Evolutionary conservation across 495 filamentous ascomycete species (phyloP), one percentile per base, ranked within the genome.

Genomic region (Aspergillus bridgeri): DNA sequence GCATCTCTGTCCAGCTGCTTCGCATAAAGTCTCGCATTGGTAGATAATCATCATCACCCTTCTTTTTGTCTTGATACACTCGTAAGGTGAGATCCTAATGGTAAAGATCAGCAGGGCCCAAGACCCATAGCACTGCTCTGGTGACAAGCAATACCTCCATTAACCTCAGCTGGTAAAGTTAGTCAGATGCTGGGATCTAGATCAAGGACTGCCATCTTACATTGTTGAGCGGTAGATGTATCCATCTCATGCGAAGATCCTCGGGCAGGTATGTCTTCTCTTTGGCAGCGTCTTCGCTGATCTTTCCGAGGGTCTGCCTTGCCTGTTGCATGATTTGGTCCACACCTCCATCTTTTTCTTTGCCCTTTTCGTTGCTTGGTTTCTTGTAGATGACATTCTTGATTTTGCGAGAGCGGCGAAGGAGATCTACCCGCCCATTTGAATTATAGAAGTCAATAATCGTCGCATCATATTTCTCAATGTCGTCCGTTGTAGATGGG

Each of bases 361-460:
- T 15, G 7, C 13, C 33, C 33, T 38, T 38, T 15, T 15, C 33
- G 11, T 8, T 15, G 33, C 13, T 38, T 8, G 33, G 11, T 2
- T 9, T 4, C 22, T 54, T 18, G 22, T 54, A 54, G 15, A 54
- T 25, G 9, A 54, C 52, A 18, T 44, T 18, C 21, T 22, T 6
- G 4, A 54, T 42, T 44, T n/a, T 54, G 38, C 52, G 52, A 6
- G 38, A 44, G 2, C 52, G 52, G 13, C 38, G 52, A 5, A 54
- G 52, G 20, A 54, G 7, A 24, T 45, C 52, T 5, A 45, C 21
- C 5, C 52, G 52, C 15, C 21, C 52, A 23, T 54, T 45, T 13
- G 19, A 21, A n/a, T 11, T 17, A 18, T 44, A 54, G 24, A 54
- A 54, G n/a, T 54, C 52, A 21, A 54, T 22, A 23, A 54, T 54